phyloP scores from a whole-genome alignment of 441 rosid genomes.

The Brassica hybrid region DNA sequence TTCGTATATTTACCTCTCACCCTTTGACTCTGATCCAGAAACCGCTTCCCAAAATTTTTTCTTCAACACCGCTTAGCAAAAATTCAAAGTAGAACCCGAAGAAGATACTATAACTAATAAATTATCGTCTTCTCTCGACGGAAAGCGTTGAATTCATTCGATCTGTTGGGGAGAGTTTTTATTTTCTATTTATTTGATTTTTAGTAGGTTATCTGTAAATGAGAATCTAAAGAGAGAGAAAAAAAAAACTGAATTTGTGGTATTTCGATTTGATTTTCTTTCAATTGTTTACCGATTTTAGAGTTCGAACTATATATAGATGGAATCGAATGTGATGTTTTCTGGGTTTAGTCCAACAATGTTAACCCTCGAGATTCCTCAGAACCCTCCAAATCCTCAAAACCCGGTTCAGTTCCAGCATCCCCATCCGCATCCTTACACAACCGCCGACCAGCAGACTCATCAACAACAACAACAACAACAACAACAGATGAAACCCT shows the following conservation, averaged over 20 bases:
- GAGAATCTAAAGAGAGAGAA: background rate
- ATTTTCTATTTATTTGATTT: background rate
- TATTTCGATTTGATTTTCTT: background rate
- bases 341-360: conserved; percentile 66
- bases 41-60: background rate
- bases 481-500: conserved; percentile 47
- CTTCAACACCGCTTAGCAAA: background rate
- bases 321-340: conserved; percentile 78
- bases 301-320: conserved; percentile 36
- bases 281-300: background rate
- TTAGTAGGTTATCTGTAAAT: background rate
- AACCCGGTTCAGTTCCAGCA: conserved; percentile 48
- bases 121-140: background rate
- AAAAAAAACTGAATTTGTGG: background rate
- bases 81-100: background rate
- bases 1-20: conserved; percentile 1
- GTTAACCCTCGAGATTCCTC: conserved; percentile 75
- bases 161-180: background rate
- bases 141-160: background rate
- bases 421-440: conserved; percentile 50
- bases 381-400: conserved; percentile 57
- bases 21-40: conserved; percentile 22
- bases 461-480: conserved; percentile 14
- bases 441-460: conserved; percentile 46
- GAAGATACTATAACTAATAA: background rate